Evolutionary conservation across 2,329 filamentous ascomycete species (phyloP).

Genomic region (Exutisphaerella laricina): DNA sequence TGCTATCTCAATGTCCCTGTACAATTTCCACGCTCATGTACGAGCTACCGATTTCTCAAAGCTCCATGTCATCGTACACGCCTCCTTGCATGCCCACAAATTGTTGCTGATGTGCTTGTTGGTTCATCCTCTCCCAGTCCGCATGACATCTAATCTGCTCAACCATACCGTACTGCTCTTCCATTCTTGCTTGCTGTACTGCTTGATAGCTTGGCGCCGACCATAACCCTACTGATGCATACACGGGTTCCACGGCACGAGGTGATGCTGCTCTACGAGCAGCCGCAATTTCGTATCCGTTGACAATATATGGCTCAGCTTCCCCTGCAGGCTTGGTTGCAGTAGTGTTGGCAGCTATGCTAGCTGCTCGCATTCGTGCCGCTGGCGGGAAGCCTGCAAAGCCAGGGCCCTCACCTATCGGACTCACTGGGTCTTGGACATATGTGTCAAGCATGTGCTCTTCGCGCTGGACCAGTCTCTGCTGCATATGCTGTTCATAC

Average conservation of each 20-base stretch:
- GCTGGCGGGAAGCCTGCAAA: slow-evolving; percentile 28
- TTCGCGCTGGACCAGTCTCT: slow-evolving; percentile 13
- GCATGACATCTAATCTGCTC: slow-evolving; percentile 50
- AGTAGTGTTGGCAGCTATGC: slow-evolving; percentile 21
- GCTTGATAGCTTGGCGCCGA: slow-evolving; percentile 31
- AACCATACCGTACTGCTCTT: slow-evolving; percentile 62
- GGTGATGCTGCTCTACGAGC: slow-evolving; percentile 48
- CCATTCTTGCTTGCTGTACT: slow-evolving; percentile 50
- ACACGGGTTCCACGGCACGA: slow-evolving; percentile 65
- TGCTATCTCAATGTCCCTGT: background rate
- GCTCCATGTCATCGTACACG: slow-evolving; percentile 25
- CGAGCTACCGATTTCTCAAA: slow-evolving; percentile 10
- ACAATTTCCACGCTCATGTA: background rate
- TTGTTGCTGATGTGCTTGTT: slow-evolving; percentile 18
- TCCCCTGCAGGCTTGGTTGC: slow-evolving; percentile 19
- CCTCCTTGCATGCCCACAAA: slow-evolving; percentile 16
- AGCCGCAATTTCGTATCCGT: slow-evolving; percentile 67
- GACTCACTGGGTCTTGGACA: slow-evolving; percentile 23
- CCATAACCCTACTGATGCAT: slow-evolving; percentile 42
- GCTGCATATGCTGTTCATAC: slow-evolving; percentile 40
- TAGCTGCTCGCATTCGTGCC: slow-evolving; percentile 27
- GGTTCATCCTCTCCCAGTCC: slow-evolving; percentile 36
- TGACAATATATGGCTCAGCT: slow-evolving; percentile 77
- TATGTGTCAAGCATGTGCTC: slow-evolving; percentile 27
- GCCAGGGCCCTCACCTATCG: slow-evolving; percentile 20